Evolutionary conservation across 2,329 filamentous ascomycete genomes (phyloP).

Genomic region (Didymella glomerata): DNA sequence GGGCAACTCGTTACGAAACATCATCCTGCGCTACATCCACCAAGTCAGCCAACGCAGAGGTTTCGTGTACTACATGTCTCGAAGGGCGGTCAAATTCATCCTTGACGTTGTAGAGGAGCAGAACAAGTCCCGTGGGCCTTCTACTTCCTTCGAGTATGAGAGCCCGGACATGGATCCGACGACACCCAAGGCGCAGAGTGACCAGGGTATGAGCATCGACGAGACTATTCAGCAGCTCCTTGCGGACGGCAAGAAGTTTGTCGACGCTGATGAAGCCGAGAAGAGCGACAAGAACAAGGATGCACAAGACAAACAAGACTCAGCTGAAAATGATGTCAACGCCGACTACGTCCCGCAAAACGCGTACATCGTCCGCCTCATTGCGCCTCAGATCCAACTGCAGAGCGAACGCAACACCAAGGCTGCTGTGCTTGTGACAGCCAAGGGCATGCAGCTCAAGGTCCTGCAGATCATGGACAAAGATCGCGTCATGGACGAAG

Average conservation of each 20-base stretch:
- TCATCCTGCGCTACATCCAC: slow-evolving; percentile 95
- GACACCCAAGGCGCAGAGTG: slow-evolving; percentile 53
- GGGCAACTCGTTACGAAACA: slow-evolving; percentile 96
- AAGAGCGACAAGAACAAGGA: slow-evolving; percentile 19
- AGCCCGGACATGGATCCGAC: slow-evolving; percentile 34
- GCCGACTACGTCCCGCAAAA: slow-evolving; percentile 90
- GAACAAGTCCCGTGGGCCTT: slow-evolving; percentile 65
- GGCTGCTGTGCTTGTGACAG: slow-evolving; percentile 93
- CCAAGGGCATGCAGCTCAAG: slow-evolving; percentile 98
- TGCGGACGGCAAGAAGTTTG: slow-evolving; percentile 82
- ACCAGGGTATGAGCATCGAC: slow-evolving; percentile 74
- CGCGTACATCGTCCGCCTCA: slow-evolving; percentile 92
- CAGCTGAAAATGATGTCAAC: slow-evolving; percentile 69
- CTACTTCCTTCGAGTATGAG: slow-evolving; percentile 31
- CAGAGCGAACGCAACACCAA: slow-evolving; percentile 98
- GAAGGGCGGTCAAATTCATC: slow-evolving; percentile 96
- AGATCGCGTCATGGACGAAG: slow-evolving; percentile 86
- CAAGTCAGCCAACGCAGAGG: slow-evolving; percentile 95
- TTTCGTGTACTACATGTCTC: slow-evolving; percentile 97
- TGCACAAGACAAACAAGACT: slow-evolving; percentile 29
- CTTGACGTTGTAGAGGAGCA: slow-evolving; percentile 97
- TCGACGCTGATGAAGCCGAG: slow-evolving; percentile 71
- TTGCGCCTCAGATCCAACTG: slow-evolving; percentile 96
- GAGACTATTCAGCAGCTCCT: slow-evolving; percentile 87
- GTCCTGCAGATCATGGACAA: slow-evolving; percentile 99